phyloP scores from a whole-genome alignment of 2,329 filamentous ascomycete species.

The Neofusicoccum laricinum region DNA sequence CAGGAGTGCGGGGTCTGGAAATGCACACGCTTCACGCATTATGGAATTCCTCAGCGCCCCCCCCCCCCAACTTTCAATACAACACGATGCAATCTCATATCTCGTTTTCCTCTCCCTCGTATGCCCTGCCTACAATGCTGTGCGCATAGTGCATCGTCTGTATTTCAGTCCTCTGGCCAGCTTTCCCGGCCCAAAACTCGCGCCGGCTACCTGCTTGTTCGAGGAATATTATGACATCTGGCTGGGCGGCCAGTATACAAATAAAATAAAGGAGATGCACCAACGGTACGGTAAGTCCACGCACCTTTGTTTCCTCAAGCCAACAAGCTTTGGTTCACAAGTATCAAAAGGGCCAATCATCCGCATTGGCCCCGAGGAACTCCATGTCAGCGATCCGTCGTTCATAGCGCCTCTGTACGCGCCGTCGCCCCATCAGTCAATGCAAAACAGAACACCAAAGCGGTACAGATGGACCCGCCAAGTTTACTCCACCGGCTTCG shows the following conservation, averaged over 20 bases:
- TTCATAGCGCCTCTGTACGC: not conserved
- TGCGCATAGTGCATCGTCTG: slow-evolving; percentile 26
- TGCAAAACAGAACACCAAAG: no score
- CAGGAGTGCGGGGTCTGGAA: no score
- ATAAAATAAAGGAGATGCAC: slow-evolving; percentile 15
- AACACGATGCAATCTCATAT: no score
- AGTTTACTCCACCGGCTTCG: not conserved
- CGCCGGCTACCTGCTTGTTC: slow-evolving; percentile 20
- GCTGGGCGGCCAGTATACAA: slow-evolving; percentile 15
- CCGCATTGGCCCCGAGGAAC: slow-evolving; percentile 18
- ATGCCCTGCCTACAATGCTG: not conserved
- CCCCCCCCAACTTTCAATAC: no score
- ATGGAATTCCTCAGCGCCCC: no score
- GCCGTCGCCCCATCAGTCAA: no score
- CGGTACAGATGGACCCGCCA: not conserved
- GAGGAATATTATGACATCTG: slow-evolving; percentile 25
- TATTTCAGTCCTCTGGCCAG: slow-evolving; percentile 31
- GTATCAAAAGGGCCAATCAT: slow-evolving; percentile 14
- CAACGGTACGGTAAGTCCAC: slow-evolving; percentile 16
- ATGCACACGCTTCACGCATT: no score
- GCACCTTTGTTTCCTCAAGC: no score
- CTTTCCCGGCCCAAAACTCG: slow-evolving; percentile 31
- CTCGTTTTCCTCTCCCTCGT: no score
- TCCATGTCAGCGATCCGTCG: slow-evolving; percentile 18
- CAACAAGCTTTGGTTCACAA: not conserved